phyloP scores from a whole-genome alignment of 257 asterid genomes.

The Asclepias syriaca region DNA sequence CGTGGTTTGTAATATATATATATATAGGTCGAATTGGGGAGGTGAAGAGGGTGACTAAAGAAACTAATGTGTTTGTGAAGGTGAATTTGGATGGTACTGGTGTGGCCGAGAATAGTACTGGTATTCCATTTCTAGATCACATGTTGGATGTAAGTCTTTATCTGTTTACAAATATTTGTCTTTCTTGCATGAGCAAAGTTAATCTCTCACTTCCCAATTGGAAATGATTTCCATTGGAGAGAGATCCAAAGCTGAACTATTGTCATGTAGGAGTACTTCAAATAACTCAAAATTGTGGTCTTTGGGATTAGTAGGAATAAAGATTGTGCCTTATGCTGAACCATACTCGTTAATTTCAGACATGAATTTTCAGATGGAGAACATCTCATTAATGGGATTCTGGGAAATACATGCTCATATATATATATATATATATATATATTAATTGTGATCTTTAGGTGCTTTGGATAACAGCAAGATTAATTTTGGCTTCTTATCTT shows the following conservation, averaged over 20 bases:
- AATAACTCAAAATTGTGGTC: neutral
- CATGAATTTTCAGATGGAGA: neutral
- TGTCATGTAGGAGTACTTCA: neutral
- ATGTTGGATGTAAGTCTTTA: slow-evolving; percentile 77
- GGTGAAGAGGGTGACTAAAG: slow-evolving; percentile 86
- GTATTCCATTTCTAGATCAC: slow-evolving; percentile 93
- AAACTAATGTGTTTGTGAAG: slow-evolving; percentile 81
- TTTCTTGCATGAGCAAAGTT: neutral
- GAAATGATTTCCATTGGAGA: neutral
- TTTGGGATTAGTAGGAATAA: too few relatives aligned
- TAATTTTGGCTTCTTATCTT: slow-evolving; percentile 20
- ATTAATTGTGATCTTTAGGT: neutral
- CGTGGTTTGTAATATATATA: slow-evolving; percentile 15
- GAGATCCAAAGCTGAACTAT: neutral
- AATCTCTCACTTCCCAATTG: neutral
- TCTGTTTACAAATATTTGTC: neutral
- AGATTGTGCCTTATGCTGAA: neutral
- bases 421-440: neutral
- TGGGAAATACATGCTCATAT: neutral
- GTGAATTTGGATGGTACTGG: slow-evolving; percentile 87
- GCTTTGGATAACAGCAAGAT: slow-evolving; percentile 2
- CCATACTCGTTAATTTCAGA: neutral
- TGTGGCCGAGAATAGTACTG: slow-evolving; percentile 67
- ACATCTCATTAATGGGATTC: neutral
- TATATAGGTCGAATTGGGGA: slow-evolving; percentile 73